Base-by-base conservation (phyloP, 164 flowering plant species). In the Stephania japonica region DNA sequence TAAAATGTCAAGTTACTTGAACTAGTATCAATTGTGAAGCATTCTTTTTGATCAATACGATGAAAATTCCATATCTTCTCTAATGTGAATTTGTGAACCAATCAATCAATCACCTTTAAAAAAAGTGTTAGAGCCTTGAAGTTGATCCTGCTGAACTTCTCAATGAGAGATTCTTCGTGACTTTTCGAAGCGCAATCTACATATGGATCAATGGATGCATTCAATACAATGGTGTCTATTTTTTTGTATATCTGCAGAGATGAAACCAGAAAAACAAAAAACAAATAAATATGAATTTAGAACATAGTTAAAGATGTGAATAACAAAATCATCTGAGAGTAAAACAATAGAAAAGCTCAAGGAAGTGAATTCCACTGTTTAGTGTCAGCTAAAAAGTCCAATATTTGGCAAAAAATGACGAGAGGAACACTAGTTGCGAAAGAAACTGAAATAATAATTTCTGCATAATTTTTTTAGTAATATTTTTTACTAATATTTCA, bases 71-170 rank as follows among this genome's bases (percentile, higher is more conserved):
- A 44, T 44, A 2, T 44, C 10, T 44, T 44, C 14, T 44, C 50
- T 44, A 44, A 44, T 44, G 50, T 44, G 50, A 44, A 44, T 3
- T 44, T 44, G 50, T 44, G 14, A 32, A 32, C 38, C 38, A 44
- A 65, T 44, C 3, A 44, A 65, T 44, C 3, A 44, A 65, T 74
- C 80, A 92, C 98, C 90, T 90, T 80, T 41, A 93, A 73, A 69
- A 95, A 78, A 38, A 92, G 96, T 73, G 91, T 83, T 27, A 93
- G 61, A 74, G 98, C 83, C 83, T 92, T 94, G 70, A 94, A 91
- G 81, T 92, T 94, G 70, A 91, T 81, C 12, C 93, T 98, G 97
- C 99, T 93, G 7, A 95, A 77, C 84, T 95, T 95, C 84, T 95
- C 99, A 27, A 95, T 91, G 47, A 87, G 89, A 59, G 94, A 80